These are phyloP conservation scores for Phytophthora quininea DNA, from an alignment of 352 stramenopile genomes.

Conservation along the genomic window DNA sequence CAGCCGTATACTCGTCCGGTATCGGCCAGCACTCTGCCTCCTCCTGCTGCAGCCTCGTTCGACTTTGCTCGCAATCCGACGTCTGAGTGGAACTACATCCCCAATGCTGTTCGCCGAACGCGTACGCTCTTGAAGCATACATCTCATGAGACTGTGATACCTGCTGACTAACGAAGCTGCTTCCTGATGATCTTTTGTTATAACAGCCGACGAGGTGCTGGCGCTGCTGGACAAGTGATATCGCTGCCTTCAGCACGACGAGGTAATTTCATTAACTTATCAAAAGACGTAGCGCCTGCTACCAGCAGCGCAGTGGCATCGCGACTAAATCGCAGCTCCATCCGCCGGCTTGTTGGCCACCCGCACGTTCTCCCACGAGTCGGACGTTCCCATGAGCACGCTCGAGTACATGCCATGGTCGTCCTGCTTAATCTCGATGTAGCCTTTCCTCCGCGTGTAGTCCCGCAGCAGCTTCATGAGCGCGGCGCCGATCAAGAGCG, in stretches of 20 bases:
- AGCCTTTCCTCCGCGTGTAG: constrained; percentile 61
- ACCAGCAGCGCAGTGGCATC: background rate
- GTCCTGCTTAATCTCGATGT: constrained; percentile 71
- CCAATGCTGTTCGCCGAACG: constrained; percentile 46
- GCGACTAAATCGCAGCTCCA: constrained; percentile 19
- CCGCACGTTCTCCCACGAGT: constrained; percentile 69
- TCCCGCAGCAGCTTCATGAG: constrained; percentile 53
- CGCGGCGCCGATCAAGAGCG: constrained; percentile 44
- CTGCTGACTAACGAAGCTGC: background rate
- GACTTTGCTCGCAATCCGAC: constrained; percentile 67
- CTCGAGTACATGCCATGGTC: constrained; percentile 69
- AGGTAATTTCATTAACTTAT: constrained; percentile 25
- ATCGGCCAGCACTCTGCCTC: constrained; percentile 1
- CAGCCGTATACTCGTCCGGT: constrained; percentile 23
- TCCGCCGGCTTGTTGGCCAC: constrained; percentile 13
- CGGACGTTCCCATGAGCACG: constrained; percentile 59
- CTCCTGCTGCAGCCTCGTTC: constrained; percentile 24
- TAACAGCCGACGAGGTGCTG: constrained; percentile 60
- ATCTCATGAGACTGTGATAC: background rate
- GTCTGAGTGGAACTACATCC: constrained; percentile 66
- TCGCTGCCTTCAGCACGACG: background rate
- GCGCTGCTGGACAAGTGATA: constrained; percentile 51
- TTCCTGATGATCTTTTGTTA: constrained; percentile 7
- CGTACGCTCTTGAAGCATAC: constrained; percentile 35
- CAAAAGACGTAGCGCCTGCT: constrained; percentile 1